These are phyloP conservation scores for Alectoria sarmentosa DNA, from an alignment of 495 filamentous ascomycete species.

Conservation along the genomic window DNA sequence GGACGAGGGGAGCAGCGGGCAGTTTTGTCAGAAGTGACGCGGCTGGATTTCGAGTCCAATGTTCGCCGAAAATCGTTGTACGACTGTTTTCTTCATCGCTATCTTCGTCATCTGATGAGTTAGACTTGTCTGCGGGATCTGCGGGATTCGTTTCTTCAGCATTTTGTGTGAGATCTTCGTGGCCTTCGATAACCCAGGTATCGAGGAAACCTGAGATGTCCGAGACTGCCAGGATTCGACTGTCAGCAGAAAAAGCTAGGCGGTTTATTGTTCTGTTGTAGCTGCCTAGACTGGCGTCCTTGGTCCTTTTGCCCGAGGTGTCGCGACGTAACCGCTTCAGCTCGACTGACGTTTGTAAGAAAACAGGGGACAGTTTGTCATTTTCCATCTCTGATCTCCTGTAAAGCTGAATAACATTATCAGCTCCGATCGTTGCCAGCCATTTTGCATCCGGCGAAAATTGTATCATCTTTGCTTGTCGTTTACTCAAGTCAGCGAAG, in stretches of 20 bases:
- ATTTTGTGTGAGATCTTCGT: conserved; percentile 34
- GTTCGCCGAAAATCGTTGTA: conserved; percentile 38
- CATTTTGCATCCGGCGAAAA: conserved; percentile 48
- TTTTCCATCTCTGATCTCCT: conserved; percentile 36
- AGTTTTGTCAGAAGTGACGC: conserved; percentile 72
- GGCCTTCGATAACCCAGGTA: conserved; percentile 65
- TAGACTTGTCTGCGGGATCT: conserved; percentile 27
- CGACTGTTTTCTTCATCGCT: conserved; percentile 34
- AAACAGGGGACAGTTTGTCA: conserved; percentile 34
- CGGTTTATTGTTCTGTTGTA: conserved; percentile 75
- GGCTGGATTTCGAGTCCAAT: conserved; percentile 61
- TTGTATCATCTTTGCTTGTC: conserved; percentile 59
- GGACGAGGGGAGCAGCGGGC: conserved; percentile 55
- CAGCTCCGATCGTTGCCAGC: conserved; percentile 47
- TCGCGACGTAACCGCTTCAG: conserved; percentile 54
- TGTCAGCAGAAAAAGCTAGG: conserved; percentile 72
- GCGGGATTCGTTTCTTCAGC: conserved; percentile 23
- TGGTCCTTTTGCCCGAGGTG: conserved; percentile 43
- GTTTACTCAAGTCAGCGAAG: conserved; percentile 38
- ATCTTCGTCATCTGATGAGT: conserved; percentile 47
- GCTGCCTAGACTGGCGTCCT: conserved; percentile 61
- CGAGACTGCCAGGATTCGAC: conserved; percentile 65
- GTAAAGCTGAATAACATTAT: conserved; percentile 43
- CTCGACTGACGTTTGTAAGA: conserved; percentile 42
- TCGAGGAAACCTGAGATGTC: conserved; percentile 85